phyloP scores from a whole-genome alignment of 257 asterid genomes.

The Handroanthus guayacan region DNA sequence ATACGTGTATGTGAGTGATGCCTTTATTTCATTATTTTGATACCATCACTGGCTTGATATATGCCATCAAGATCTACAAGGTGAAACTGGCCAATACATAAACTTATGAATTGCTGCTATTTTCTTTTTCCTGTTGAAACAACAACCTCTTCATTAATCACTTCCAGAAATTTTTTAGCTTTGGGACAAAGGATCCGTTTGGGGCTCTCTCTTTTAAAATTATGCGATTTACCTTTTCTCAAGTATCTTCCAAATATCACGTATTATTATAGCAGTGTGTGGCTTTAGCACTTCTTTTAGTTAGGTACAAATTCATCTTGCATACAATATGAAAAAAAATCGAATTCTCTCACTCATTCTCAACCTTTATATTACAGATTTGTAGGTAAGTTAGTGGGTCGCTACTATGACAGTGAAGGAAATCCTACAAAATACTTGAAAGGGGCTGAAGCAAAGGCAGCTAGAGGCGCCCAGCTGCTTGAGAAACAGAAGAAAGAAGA shows the following conservation, averaged over 20 bases:
- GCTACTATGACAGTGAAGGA: constrained; percentile 77
- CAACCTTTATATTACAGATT: constrained; percentile 48
- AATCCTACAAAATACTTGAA: constrained; percentile 82
- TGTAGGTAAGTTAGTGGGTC: constrained; percentile 83
- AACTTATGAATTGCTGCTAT: not conserved
- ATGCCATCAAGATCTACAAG: not conserved
- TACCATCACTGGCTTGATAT: constrained; percentile 2
- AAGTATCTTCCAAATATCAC: not conserved
- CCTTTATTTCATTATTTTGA: constrained; percentile 19
- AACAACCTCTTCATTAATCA: not conserved
- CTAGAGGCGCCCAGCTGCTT: constrained; percentile 90
- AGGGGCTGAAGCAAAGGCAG: constrained; percentile 93
- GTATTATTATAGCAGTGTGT: not conserved
- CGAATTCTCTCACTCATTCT: not conserved
- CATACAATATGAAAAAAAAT: not conserved
- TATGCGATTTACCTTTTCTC: constrained; percentile 9
- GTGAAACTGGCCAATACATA: constrained; percentile 15
- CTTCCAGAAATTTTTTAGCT: not conserved
- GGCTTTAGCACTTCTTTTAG: constrained; percentile 15
- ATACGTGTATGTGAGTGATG: constrained; percentile 71
- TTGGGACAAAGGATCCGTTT: not conserved
- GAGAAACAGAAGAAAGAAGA: constrained; percentile 88
- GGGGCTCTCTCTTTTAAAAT: not conserved
- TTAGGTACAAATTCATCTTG: not conserved
- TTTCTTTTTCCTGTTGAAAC: not conserved